Percentiles rank a stretch among this genome's conserved stretches.
phyloP scores from a whole-genome alignment of 2,329 filamentous ascomycete species.

The Gaeumannomyces sp. region DNA sequence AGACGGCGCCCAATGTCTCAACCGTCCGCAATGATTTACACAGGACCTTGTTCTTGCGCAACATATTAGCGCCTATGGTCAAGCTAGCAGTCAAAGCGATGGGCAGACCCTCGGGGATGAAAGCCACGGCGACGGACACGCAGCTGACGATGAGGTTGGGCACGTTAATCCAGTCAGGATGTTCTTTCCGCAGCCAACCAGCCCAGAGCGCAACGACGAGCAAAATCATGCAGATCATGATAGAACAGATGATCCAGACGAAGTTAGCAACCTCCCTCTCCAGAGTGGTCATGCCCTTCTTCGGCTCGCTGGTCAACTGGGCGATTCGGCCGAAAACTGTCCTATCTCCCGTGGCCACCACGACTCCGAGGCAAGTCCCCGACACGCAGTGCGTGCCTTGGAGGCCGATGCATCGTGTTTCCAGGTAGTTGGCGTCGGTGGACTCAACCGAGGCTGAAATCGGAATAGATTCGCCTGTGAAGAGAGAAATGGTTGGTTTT shows the following conservation, averaged over 20 bases:
- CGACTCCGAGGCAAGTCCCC: conserved; percentile 59
- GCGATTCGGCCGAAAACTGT: conserved; percentile 75
- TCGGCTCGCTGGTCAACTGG: conserved; percentile 63
- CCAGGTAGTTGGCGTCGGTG: conserved; percentile 68
- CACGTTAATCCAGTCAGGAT: conserved; percentile 68
- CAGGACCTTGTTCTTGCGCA: conserved; percentile 70
- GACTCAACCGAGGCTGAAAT: conserved; percentile 58
- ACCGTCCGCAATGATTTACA: conserved; percentile 77
- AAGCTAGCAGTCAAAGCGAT: conserved; percentile 65
- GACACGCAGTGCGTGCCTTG: conserved; percentile 75
- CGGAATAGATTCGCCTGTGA: conserved; percentile 57
- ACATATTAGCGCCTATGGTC: conserved; percentile 70
- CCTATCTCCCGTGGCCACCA: conserved; percentile 64
- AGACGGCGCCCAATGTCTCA: conserved; percentile 67
- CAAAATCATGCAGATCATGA: conserved; percentile 61
- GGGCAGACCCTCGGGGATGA: conserved; percentile 69
- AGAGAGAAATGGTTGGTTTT: background rate
- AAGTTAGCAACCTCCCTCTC: conserved; percentile 70
- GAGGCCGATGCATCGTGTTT: conserved; percentile 69
- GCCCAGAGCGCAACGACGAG: conserved; percentile 64
- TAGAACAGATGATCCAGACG: conserved; percentile 60
- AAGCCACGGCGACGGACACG: conserved; percentile 66
- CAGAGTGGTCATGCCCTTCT: conserved; percentile 60
- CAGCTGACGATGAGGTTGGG: conserved; percentile 66
- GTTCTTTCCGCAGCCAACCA: conserved; percentile 58